Conservation (phyloP, 345 rosid genomes). For the Atalantia buxifolia region DNA sequence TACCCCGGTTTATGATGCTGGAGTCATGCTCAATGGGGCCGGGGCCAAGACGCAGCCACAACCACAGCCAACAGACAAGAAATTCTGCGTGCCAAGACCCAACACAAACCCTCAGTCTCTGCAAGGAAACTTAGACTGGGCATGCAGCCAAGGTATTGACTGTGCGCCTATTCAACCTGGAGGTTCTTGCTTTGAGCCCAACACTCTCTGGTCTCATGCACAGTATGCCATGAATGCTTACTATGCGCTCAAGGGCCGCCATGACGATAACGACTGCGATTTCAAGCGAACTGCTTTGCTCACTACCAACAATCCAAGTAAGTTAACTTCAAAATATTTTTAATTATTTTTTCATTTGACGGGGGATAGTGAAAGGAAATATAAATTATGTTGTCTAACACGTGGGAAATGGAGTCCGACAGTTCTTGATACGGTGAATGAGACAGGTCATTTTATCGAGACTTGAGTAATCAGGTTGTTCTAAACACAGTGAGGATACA, state of each 20-base stretch:
- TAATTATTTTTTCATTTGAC: too few relatives aligned
- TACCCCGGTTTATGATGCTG: slow-evolving; percentile 58
- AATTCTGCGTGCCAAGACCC: slow-evolving; percentile 56
- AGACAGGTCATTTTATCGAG: too few relatives aligned
- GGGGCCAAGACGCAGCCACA: not conserved
- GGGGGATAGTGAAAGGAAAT: too few relatives aligned
- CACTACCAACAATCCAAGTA: slow-evolving; percentile 49
- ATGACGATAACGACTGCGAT: slow-evolving; percentile 31
- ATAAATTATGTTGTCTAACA: too few relatives aligned
- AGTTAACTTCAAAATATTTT: slow-evolving; percentile 9
- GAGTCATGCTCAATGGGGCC: slow-evolving; percentile 33
- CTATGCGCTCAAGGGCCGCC: slow-evolving; percentile 46
- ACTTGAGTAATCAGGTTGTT: too few relatives aligned
- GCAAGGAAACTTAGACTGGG: slow-evolving; percentile 61
- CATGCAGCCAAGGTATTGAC: slow-evolving; percentile 61
- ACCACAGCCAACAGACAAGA: slow-evolving; percentile 18
- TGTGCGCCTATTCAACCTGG: slow-evolving; percentile 73
- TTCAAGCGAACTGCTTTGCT: slow-evolving; percentile 48
- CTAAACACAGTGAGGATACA: too few relatives aligned
- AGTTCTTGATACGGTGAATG: too few relatives aligned
- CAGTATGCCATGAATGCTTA: slow-evolving; percentile 68
- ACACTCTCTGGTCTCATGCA: slow-evolving; percentile 49
- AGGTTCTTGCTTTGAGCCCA: slow-evolving; percentile 61
- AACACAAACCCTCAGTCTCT: slow-evolving; percentile 35
- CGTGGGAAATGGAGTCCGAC: too few relatives aligned